Evolutionary conservation across 176 grass and related monocot species (phyloP), one percentile per base, ranked within the genome.

Genomic region (Zizania latifolia): DNA sequence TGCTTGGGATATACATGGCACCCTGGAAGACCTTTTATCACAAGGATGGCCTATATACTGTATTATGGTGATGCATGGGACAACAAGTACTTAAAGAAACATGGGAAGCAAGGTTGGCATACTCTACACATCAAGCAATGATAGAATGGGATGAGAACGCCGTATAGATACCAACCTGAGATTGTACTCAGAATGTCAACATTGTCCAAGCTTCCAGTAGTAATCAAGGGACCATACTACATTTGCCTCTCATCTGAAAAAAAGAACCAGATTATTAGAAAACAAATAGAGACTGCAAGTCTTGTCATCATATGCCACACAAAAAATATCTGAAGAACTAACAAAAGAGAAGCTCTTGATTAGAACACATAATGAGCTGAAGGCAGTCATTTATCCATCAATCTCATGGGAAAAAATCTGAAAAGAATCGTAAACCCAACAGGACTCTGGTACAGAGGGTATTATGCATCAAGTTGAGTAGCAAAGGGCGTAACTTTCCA

Each of bases 81-180:
- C 34, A 57, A 22, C 33, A n/a, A 64, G 3, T 46, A 28, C 59
- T 44, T 26, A 35, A 63, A 8, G 17, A 19, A 54, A 71, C 57
- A n/a, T 22, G 4, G 40, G 26, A 29, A 45, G 12, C 6, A 34
- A 31, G 3, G 10, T 8, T 5, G 28, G 19, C 41, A 65, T 9
- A 15, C 4, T 78, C 77, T 57, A 16, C 27, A 56, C 36, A n/a
- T 57, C 15, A 23, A 16, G 1, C 26, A 15, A 63, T 2, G 40
- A 62, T 1, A 43, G 64, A 78, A 76, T 22, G 0, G 14, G 9
- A 63, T 11, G 43, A 12, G 10, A 27, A 6, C 14, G 26, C 26
- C 39, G 6, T 10, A 71, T 6, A 57, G 10, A 73, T 12, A 78
- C 83, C 75, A 56, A 78, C 82, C 83, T 79, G 58, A 73, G 57